Evolutionary conservation across 2,329 filamentous ascomycete species (phyloP), one percentile per base, ranked within the genome.

Genomic region (Talaromyces sp.): DNA sequence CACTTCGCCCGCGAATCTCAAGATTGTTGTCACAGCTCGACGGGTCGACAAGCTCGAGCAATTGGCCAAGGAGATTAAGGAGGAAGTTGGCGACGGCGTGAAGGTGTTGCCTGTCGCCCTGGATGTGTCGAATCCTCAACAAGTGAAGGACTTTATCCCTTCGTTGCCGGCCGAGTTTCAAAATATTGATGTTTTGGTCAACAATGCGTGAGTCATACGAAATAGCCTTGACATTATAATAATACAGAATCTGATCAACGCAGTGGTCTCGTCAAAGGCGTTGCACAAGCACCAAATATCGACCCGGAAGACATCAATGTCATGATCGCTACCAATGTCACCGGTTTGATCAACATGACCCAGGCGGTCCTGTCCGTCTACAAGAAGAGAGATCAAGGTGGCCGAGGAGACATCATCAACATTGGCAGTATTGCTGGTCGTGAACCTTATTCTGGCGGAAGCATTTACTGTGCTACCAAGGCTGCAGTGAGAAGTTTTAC

Each of bases 261-360:
- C 69, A 95, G 92, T 57, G 94, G 94, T 48, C 85, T 97, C 22
- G 94, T 97, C 67, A 94, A 91, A 78, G 93, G 93, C 68, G 87
- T 97, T 13, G 94, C 91, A 59, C 88, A 90, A 75, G 92, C 93
- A 1, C 93, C 93, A 19, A 86, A 91, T 47, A 97, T 99, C 75
- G 84, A 83, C 16, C 84, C 91, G 72, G 88, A 89, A 65, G 94
- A 99, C 79, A 90, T 97, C 72, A 84, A 90, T 72, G 74, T 88
- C 76, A 97, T 98, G 93, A 92, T 97, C 75, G 81, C 86, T 56
- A 98, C 95, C 65, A 99, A 99, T 76, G 93, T 98, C 61, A 95
- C 90, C 1, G 95, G 95, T 33, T 84, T 99, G 39, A 95, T 99
- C 82, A 91, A 94, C 82, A 92, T 98, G 90, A 98, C 95, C 0